Percentiles rank a stretch among this genome's conserved stretches.
phyloP scores from a whole-genome alignment of 345 rosid genomes.

The Erodium maritimum region DNA sequence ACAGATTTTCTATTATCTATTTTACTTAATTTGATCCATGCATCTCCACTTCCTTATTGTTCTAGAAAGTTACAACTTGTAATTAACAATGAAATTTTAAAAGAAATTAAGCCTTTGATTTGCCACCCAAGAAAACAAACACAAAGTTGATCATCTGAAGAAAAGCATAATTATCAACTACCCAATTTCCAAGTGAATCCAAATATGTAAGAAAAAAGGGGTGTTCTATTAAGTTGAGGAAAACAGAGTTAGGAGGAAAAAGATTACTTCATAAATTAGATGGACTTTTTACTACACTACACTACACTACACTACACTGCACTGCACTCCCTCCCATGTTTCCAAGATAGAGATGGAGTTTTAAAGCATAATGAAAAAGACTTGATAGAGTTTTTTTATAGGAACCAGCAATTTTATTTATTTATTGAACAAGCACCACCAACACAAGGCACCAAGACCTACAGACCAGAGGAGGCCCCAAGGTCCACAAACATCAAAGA shows the following conservation, averaged over 20 bases:
- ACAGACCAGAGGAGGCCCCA: too few relatives aligned
- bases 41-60: not conserved
- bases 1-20: not conserved
- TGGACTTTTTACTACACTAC: not conserved
- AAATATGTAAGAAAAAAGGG: not conserved
- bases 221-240: not conserved
- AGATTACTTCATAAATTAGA: not conserved
- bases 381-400: not conserved
- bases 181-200: not conserved
- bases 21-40: not conserved
- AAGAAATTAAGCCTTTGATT: not conserved
- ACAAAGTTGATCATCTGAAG: not conserved
- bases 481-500: too few relatives aligned
- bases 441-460: too few relatives aligned
- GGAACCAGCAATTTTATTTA: too few relatives aligned
- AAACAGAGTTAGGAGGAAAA: not conserved
- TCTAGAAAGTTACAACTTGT: not conserved
- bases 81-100: not conserved
- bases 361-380: too few relatives aligned
- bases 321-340: too few relatives aligned
- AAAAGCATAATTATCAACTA: not conserved
- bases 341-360: not conserved
- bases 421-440: too few relatives aligned
- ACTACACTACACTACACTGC: not conserved
- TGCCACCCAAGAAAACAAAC: not conserved